Evolutionary conservation across 768 basidiomycete genomes (phyloP).

Genomic region (Cyathus striatus): DNA sequence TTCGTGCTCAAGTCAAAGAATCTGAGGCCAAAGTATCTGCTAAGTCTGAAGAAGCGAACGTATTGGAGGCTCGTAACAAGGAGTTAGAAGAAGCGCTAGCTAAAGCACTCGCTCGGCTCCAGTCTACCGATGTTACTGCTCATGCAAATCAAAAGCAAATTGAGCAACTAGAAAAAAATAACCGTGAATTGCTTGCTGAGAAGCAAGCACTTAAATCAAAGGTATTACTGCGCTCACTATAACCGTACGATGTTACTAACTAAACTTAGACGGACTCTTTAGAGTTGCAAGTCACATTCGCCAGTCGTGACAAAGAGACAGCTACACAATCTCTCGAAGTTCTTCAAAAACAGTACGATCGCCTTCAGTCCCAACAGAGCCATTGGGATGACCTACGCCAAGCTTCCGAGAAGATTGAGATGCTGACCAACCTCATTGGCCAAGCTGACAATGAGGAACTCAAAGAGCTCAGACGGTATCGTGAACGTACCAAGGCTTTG

Average conservation of each 20-base stretch:
- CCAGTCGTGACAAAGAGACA: conserved; percentile 59
- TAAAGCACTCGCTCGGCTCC: conserved; percentile 65
- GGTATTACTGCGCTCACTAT: no score
- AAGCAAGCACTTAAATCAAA: conserved; percentile 53
- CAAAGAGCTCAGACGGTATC: conserved; percentile 60
- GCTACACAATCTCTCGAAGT: conserved; percentile 41
- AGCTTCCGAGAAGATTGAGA: conserved; percentile 68
- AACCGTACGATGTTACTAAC: no score
- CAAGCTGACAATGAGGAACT: conserved; percentile 69
- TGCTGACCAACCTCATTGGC: conserved; percentile 54
- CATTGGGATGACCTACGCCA: conserved; percentile 77
- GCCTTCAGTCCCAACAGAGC: conserved; percentile 54
- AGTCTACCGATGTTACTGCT: conserved; percentile 65
- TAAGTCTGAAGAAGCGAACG: conserved; percentile 39
- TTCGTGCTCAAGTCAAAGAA: conserved; percentile 53
- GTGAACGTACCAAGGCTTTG: conserved; percentile 56
- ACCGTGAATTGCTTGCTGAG: conserved; percentile 49
- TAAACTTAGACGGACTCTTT: conserved; percentile 66
- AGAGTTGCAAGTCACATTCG: conserved; percentile 52
- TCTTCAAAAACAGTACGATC: conserved; percentile 59
- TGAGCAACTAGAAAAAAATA: conserved; percentile 54
- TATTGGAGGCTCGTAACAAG: conserved; percentile 44
- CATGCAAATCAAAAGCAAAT: conserved; percentile 59
- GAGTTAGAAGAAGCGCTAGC: conserved; percentile 74
- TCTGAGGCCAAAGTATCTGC: conserved; percentile 36